A percentile compares a stretch with the other conserved stretches of the same genome.
These are phyloP conservation scores for Eurotiales sp. DNA, from an alignment of 2,329 filamentous ascomycete species.

Conservation along the genomic window DNA sequence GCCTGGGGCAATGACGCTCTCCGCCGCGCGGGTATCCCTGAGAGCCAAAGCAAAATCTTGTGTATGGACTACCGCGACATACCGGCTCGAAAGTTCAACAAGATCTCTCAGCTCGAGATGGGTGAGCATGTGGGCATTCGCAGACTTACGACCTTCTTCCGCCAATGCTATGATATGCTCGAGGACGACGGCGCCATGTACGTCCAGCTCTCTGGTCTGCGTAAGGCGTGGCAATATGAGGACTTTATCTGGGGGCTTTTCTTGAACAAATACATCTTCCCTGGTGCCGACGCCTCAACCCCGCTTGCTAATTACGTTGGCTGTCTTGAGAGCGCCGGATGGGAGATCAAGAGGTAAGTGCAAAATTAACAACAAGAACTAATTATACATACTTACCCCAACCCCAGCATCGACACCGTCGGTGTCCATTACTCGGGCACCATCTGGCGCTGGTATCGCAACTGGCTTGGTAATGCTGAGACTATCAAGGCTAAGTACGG, in stretches of 20 bases:
- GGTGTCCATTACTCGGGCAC: constrained; percentile 97
- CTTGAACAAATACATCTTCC: constrained; percentile 99
- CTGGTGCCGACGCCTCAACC: constrained; percentile 90
- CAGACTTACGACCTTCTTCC: constrained; percentile 74
- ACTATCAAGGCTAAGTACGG: constrained; percentile 95
- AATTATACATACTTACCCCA: too few species aligned
- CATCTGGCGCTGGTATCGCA: constrained; percentile 96
- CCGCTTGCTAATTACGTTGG: constrained; percentile 84
- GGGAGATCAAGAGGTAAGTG: constrained; percentile 70
- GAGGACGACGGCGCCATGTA: constrained; percentile 95
- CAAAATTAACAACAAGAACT: not conserved
- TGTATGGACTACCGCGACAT: constrained; percentile 98
- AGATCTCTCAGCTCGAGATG: constrained; percentile 98
- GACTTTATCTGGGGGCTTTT: constrained; percentile 96
- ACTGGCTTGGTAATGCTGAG: constrained; percentile 91
- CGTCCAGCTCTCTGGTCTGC: constrained; percentile 88
- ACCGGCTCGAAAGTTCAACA: constrained; percentile 72
- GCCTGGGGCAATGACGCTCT: constrained; percentile 92
- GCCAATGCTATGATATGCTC: constrained; percentile 89
- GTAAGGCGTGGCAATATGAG: constrained; percentile 95
- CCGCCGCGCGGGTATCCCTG: constrained; percentile 72
- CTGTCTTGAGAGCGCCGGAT: constrained; percentile 78
- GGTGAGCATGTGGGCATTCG: constrained; percentile 96
- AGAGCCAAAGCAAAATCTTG: constrained; percentile 84
- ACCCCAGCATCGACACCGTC: constrained; percentile 75